Base-by-base conservation (phyloP, 345 rosid genomes). In the Balakata baccata region DNA sequence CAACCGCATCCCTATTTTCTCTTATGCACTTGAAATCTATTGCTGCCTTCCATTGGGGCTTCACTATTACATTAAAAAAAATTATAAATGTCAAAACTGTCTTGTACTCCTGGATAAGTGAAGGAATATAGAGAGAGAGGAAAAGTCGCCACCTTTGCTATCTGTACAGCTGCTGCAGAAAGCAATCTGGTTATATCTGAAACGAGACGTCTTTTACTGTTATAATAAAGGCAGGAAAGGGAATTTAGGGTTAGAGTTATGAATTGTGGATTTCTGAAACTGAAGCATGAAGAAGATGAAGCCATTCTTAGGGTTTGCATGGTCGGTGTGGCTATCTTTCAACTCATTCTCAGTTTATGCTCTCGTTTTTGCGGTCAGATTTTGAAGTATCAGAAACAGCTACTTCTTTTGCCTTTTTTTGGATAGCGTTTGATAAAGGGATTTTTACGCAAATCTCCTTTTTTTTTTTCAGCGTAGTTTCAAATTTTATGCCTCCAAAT, bases 11-110 rank as follows among this genome's bases (percentile, higher is more conserved):
- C 59, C 80, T 80, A 51, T 92, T 90, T 66, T 92, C 97, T 71
- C 96, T 85, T 79, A 92, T 85, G 96, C 98, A 94, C 85, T 92
- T 92, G 86, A 87, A 94, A 82, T 94, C 98, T 58, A 92, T 87
- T 7, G 94, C 75, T 3, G 98, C 97, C 63, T 86, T 90, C 98
- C 98, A 94, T 57, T 83, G 94, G 53, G 87, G 80, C 85, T 85
- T 94, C 77, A 52, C 81, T 49, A 68, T 94, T 88, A 29, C 60
- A 43, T 43, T 1, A 29, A 29, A 29, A 29, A 29, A 29, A 29
- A 45, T 51, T 61, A 66, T 66, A 45, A 23, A 65, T 6, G 52
- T 69, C 43, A 56, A 29, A 18, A 17, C 41, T 34, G 51, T 23
- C 46, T 34, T 18, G 23, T 37, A 10, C 50, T 12, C 39, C 39